phyloP scores from a whole-genome alignment of 2,329 filamentous ascomycete species.

The Stachybotrys echinatus region DNA sequence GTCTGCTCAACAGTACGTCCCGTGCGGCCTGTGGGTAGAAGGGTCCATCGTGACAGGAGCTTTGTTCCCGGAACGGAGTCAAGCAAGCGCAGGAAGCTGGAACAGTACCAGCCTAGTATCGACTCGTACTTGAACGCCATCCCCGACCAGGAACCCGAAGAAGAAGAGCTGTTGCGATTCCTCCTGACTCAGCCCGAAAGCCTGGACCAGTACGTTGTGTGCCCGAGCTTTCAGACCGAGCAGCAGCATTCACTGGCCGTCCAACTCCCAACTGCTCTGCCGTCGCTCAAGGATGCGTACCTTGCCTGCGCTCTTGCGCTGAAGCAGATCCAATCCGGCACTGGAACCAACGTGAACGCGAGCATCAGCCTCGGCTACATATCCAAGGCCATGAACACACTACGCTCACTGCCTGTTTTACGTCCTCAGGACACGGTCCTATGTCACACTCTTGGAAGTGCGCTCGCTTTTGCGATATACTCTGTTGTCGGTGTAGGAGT shows the following conservation, averaged over 20 bases:
- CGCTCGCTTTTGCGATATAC: not conserved
- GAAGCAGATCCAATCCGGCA: not conserved
- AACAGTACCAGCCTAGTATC: not conserved
- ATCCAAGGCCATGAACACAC: not conserved
- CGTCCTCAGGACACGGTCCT: not conserved
- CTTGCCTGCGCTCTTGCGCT: not conserved
- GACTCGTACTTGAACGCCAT: not conserved
- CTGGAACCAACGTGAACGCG: not conserved
- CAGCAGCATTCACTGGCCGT: not conserved
- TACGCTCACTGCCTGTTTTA: not conserved
- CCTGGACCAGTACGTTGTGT: not conserved
- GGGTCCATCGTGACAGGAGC: not conserved
- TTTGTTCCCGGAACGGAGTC: not conserved
- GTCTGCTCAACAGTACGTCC: not conserved
- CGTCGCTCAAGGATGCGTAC: conserved; percentile 1
- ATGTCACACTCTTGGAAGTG: not conserved
- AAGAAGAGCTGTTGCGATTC: not conserved
- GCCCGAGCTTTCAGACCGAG: conserved; percentile 1
- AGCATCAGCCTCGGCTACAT: not conserved
- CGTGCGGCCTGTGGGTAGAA: not conserved
- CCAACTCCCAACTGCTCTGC: not conserved
- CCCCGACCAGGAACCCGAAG: not conserved
- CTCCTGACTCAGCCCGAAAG: not conserved
- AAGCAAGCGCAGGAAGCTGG: not conserved
- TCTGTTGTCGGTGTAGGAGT: not conserved